Evolutionary conservation across 73 alveolate species (phyloP).

Genomic region (Paramecium sonneborni): DNA sequence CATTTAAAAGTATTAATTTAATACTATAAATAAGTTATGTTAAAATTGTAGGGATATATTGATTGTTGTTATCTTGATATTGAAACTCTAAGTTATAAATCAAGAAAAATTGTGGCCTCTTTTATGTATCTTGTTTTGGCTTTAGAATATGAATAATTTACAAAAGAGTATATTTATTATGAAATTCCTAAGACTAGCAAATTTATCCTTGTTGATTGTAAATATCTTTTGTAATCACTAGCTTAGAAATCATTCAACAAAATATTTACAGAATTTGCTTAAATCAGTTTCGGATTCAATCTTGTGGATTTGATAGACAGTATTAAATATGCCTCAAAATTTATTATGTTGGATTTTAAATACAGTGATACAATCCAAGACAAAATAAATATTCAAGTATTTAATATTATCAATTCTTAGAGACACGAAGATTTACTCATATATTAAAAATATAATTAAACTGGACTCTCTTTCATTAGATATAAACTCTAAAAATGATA

Average conservation of each 20-base stretch:
- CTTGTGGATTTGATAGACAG: conserved; percentile 5
- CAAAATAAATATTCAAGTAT: neutral
- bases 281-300: conserved; percentile 45
- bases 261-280: conserved; percentile 27
- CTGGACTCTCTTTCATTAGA: conserved; percentile 1
- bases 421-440: conserved; percentile 3
- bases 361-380: neutral
- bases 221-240: neutral
- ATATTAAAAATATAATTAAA: neutral
- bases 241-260: conserved; percentile 22
- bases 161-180: conserved; percentile 9
- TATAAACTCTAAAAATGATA: neutral
- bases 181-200: neutral
- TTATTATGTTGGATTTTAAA: neutral
- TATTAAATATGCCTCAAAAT: conserved; percentile 1
- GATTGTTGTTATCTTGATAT: conserved; percentile 44
- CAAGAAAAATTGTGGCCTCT: conserved; percentile 32
- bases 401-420: neutral
- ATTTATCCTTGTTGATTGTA: conserved; percentile 21
- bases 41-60: conserved; percentile 26
- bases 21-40: neutral
- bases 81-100: neutral
- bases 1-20: neutral
- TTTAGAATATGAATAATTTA: conserved; percentile 6
- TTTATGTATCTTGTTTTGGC: conserved; percentile 61